Percentiles rank a stretch among this genome's conserved stretches.
Evolutionary conservation across 1,284 basidiomycete species (phyloP).

Genomic region (Cystobasidium pallidum): DNA sequence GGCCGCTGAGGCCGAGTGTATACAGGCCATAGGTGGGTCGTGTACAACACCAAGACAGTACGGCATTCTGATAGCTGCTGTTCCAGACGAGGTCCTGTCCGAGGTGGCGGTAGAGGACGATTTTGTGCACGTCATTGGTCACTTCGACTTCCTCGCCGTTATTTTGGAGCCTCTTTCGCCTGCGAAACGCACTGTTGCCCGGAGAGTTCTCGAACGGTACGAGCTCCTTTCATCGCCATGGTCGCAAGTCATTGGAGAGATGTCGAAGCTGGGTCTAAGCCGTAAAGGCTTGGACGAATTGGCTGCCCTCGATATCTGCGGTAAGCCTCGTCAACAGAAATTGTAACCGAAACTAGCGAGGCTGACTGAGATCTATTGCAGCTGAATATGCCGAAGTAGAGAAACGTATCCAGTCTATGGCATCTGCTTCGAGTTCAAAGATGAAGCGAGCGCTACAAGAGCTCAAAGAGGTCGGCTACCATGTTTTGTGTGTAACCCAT

Average conservation of each 20-base stretch:
- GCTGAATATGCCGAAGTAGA: conserved; percentile 18
- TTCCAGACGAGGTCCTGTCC: conserved; percentile 49
- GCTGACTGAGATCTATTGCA: conserved; percentile 1
- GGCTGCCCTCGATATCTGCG: conserved; percentile 43
- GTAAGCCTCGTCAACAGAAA: conserved; percentile 9
- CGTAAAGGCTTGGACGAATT: conserved; percentile 47
- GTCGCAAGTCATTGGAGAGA: conserved; percentile 50
- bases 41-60: too few species aligned
- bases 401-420: conserved; percentile 7
- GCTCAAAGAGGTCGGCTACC: conserved; percentile 19
- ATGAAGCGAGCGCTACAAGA: conserved; percentile 19
- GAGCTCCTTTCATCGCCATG: conserved; percentile 48
- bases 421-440: not conserved
- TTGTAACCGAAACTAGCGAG: not conserved
- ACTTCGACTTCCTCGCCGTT: conserved; percentile 48
- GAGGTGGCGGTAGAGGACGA: conserved; percentile 47
- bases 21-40: conserved; percentile 37
- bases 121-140: conserved; percentile 51
- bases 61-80: too few species aligned
- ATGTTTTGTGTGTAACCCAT: not conserved
- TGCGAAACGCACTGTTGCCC: conserved; percentile 18
- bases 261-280: conserved; percentile 50
- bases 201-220: conserved; percentile 48
- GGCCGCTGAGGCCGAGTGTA: conserved; percentile 51
- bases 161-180: conserved; percentile 20